A percentile compares a stretch with the other conserved stretches of the same genome.
phyloP scores from a whole-genome alignment of 106 monocot species.

The Vanilla planifolia region DNA sequence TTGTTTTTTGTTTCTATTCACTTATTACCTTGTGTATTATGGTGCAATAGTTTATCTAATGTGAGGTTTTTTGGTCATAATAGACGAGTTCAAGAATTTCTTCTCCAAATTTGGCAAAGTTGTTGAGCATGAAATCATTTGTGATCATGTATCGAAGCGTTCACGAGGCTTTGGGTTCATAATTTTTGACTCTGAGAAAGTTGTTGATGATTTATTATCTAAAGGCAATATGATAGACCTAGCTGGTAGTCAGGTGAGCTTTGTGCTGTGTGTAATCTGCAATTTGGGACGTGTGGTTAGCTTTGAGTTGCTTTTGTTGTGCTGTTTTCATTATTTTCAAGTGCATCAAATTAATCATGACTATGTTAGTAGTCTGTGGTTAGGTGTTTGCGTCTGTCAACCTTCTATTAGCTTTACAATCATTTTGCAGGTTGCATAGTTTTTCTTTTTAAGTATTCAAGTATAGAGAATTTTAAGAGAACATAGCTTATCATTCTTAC shows the following conservation, averaged over 20 bases:
- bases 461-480: conserved; percentile 11
- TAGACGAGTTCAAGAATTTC: conserved; percentile 86
- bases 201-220: conserved; percentile 74
- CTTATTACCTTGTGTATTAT: not conserved
- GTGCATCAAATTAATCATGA: no score
- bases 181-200: conserved; percentile 69
- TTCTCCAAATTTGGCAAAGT: conserved; percentile 76
- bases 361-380: not conserved
- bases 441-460: not conserved
- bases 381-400: not conserved
- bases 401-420: not conserved
- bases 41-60: conserved; percentile 4
- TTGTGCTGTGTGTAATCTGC: conserved; percentile 7
- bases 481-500: conserved; percentile 50
- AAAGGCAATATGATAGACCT: conserved; percentile 94
- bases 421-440: conserved; percentile 2
- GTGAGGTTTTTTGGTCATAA: not conserved
- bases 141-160: conserved; percentile 72
- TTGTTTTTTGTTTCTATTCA: not conserved
- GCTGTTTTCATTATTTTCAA: no score
- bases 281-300: not conserved
- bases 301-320: not conserved
- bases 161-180: conserved; percentile 97
- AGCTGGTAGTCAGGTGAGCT: conserved; percentile 74
- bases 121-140: conserved; percentile 83